Evolutionary conservation across 148 eudicot genomes (phyloP).

Genomic region (Cornus controversa): DNA sequence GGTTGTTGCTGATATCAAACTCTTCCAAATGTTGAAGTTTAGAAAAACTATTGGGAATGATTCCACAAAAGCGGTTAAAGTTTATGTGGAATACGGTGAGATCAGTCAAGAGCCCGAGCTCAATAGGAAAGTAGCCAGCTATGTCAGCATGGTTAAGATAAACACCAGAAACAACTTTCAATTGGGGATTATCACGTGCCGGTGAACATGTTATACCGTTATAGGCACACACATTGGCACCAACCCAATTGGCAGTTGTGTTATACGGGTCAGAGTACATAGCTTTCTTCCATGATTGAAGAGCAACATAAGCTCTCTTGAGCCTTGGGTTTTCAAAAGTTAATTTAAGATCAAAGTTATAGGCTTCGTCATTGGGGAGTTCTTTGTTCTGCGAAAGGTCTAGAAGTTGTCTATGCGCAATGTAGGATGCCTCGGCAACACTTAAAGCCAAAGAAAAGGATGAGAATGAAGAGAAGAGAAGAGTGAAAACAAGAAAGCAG

Average conservation of each 20-base stretch:
- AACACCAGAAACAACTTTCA: conserved; percentile 63
- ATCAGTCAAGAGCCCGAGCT: conserved; percentile 63
- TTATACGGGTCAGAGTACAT: conserved; percentile 59
- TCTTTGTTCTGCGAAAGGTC: not conserved
- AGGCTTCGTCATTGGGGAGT: too few species aligned
- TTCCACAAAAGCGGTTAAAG: conserved; percentile 74
- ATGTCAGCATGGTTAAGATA: conserved; percentile 68
- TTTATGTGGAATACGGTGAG: conserved; percentile 57
- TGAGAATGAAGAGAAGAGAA: conserved; percentile 9
- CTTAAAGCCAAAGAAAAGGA: not conserved
- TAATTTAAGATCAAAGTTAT: conserved; percentile 4
- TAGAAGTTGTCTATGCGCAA: conserved; percentile 14
- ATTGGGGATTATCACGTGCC: conserved; percentile 48
- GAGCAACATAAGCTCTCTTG: conserved; percentile 54
- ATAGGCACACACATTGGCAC: conserved; percentile 68
- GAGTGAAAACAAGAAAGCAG: conserved; percentile 31
- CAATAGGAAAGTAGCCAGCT: conserved; percentile 63
- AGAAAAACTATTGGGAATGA: conserved; percentile 47
- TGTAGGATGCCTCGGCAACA: conserved; percentile 9
- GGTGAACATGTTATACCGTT: conserved; percentile 56
- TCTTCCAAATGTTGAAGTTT: conserved; percentile 45
- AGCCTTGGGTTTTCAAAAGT: conserved; percentile 54
- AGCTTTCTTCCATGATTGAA: conserved; percentile 63
- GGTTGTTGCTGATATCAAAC: conserved; percentile 75
- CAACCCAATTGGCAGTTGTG: conserved; percentile 57